phyloP scores from a whole-genome alignment of 176 grass and related monocot genomes.

The Carex kokanica region DNA sequence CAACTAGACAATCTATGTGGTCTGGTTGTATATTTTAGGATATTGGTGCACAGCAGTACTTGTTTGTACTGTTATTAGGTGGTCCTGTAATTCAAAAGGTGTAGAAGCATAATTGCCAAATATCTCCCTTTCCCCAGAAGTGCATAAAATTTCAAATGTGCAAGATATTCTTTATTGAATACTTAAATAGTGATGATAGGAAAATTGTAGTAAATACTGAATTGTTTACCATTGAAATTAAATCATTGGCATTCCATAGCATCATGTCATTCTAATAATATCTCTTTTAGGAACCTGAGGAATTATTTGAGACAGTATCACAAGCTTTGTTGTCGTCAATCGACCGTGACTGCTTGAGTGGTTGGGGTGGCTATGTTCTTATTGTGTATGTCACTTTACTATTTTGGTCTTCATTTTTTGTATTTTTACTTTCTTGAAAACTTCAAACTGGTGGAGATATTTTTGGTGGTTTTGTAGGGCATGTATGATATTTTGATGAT shows the following conservation, averaged over 20 bases:
- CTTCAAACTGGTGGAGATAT: background rate
- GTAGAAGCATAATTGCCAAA: background rate
- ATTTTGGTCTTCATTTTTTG: background rate
- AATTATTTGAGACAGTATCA: slow-evolving; percentile 92
- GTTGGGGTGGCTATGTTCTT: slow-evolving; percentile 86
- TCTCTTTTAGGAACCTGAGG: slow-evolving; percentile 65
- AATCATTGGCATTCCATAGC: background rate
- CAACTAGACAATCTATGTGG: background rate
- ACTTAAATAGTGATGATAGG: background rate
- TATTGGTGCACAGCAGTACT: background rate
- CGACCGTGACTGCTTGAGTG: slow-evolving; percentile 86
- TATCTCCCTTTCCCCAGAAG: background rate
- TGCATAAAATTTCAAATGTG: background rate
- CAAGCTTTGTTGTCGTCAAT: slow-evolving; percentile 78
- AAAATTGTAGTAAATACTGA: background rate
- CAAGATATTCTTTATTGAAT: slow-evolving; percentile 1
- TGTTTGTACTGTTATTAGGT: background rate
- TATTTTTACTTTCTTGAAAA: too few relatives aligned
- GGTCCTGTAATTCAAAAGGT: background rate
- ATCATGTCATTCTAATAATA: slow-evolving; percentile 12
- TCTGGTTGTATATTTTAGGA: background rate
- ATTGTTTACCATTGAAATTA: background rate
- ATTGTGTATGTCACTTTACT: slow-evolving; percentile 64
- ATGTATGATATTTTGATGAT: background rate
- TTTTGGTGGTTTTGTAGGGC: background rate